Evolutionary conservation across 192 early-diverging fungal species (phyloP), one percentile per base, ranked within the genome.

Genomic region (Diversispora epigaea): DNA sequence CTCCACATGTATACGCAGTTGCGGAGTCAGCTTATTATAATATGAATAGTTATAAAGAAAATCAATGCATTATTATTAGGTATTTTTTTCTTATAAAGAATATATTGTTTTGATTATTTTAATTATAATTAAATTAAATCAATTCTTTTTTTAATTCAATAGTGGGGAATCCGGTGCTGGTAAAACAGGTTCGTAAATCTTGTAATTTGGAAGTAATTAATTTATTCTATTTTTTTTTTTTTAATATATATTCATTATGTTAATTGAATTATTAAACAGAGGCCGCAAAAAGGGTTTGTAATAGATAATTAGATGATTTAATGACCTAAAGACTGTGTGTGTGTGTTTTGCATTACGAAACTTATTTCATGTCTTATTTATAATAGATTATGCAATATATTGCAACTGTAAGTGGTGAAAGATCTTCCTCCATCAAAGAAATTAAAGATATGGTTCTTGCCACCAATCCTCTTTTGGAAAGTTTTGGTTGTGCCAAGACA

Each of bases 401-500:
- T 83, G 96, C 98, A 9, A 95, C 94, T 0, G 95, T 98, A 6
- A 96, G 94, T 44, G 93, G 92, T 47, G 94, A 85, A 39, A 91
- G 90, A 4, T 84, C 86, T 17, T 88, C 86, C 45, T 85, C 93
- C 60, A 97, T 99, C 67, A 90, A 95, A 68, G 90, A 96, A 77
- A 93, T 99, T 79, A 99, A 99, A 81, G 89, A 94, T 67, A 98
- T 99, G 91, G 98, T 99, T 64, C 83, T 99, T 73, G 98, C 93
- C n/a, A 98, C 96, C 6, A 99, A 99, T 81, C 98, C 98, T 39
- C 82, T 99, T 47, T 87, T 99, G 17, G 98, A 99, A 81, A 93
- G 94, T 72, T 99, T 99, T 86, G 98, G 98, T 25, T 98, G 97
- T 79, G 98, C 98, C 71, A 99, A 99, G 80, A 99, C 98, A 0